These are phyloP conservation scores for Fragilariopsis cylindrus DNA, from an alignment of 108 stramenopile species.

Conservation along the genomic window DNA sequence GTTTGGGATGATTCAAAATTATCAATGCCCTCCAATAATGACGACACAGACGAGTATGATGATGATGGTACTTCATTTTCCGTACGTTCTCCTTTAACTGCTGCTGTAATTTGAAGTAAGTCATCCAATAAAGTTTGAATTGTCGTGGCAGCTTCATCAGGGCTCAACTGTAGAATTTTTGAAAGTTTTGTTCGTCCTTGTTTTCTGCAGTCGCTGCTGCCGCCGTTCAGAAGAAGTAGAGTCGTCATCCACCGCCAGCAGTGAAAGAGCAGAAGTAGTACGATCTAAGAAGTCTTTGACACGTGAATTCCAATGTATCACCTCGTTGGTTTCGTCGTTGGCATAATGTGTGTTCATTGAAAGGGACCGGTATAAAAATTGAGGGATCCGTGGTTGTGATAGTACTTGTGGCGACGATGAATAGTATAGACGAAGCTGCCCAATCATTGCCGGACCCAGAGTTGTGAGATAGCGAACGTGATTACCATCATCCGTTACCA, in stretches of 20 bases:
- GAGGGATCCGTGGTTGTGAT: too few species aligned
- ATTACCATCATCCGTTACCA: not conserved
- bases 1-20: too few species aligned
- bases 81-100: not conserved
- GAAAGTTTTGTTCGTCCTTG: not conserved
- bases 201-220: not conserved
- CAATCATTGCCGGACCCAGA: too few species aligned
- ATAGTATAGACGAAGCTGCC: too few species aligned
- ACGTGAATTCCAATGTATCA: not conserved
- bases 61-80: not conserved
- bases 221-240: not conserved
- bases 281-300: not conserved
- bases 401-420: too few species aligned
- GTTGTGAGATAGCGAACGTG: too few species aligned
- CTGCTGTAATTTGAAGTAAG: not conserved
- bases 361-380: too few species aligned
- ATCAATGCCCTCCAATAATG: too few species aligned
- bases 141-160: conserved; percentile 3
- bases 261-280: not conserved
- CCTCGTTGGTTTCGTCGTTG: too few species aligned
- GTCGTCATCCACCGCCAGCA: not conserved
- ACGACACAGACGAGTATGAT: too few species aligned
- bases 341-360: too few species aligned
- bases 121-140: conserved; percentile 5
- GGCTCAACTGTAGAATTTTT: not conserved